Evolutionary conservation across 2,329 filamentous ascomycete genomes (phyloP), one percentile per base, ranked within the genome.

Genomic region (Elsinoe arachidis): DNA sequence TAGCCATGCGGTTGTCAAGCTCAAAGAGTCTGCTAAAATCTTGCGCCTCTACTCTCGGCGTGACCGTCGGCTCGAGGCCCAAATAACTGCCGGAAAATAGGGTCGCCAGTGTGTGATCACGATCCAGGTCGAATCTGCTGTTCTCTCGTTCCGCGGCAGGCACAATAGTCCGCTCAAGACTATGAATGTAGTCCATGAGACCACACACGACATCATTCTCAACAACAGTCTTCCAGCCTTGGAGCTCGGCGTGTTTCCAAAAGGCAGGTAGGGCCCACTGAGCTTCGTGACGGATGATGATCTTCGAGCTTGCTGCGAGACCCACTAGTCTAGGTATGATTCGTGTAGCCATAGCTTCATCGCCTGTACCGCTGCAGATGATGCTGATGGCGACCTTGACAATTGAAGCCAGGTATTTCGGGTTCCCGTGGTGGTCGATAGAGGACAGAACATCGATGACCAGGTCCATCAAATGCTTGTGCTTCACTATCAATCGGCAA

Each of bases 261-360:
- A 78, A 61, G 3, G 70, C 69, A 2, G 73, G 77, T 56, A 75
- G 72, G 10, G 71, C 74, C 70, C 73, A 78, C 56, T 77, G 77
- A 1, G 78, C 76, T 63, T 80, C 78, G 58, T 80, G 77, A 6
- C 78, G 71, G n/a, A 80, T 73, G 33, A 75, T 73, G 1, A 79
- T 73, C 60, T 79, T 80, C 3, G 75, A 73, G 34, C 75, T 78
- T 3, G 75, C 71, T 0, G 72, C 72, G 15, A 76, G 70, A 0
- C 72, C 68, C 2, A 74, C 69, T 14, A 78, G 69, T 49, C 72
- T 68, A 19, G 70, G 70, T 52, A 74, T 70, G 7, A 78, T 66
- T 12, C 68, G 62, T 3, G 68, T 54, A 1, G 70, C 68, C 57
- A 76, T 77, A 0, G 67, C 64, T 54, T 73, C 69, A 0, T 67